Evolutionary conservation across 805 yeast species (phyloP).

Genomic region (Myxozyma udenii): DNA sequence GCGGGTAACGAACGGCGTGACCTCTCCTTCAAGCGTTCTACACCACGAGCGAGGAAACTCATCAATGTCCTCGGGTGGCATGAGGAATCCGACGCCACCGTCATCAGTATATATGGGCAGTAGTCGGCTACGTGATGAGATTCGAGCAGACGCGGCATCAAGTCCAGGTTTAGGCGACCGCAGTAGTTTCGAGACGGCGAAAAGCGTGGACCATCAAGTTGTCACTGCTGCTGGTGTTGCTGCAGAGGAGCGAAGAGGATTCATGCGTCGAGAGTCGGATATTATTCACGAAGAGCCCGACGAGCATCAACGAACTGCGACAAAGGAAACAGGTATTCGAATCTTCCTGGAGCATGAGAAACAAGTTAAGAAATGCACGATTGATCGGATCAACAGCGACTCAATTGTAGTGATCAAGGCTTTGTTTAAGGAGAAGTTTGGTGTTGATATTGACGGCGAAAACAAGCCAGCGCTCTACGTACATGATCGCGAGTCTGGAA

Average conservation of each 20-base stretch:
- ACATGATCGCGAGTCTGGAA: constrained; percentile 54
- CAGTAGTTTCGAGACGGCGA: too few relatives aligned
- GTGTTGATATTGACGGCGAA: not conserved
- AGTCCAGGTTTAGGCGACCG: too few relatives aligned
- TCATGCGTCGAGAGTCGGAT: not conserved
- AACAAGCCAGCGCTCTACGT: constrained; percentile 77
- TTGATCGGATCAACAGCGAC: not conserved
- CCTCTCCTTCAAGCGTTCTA: not conserved
- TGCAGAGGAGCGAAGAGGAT: not conserved
- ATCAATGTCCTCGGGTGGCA: not conserved
- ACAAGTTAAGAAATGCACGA: not conserved
- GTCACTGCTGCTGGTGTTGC: not conserved
- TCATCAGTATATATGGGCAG: not conserved
- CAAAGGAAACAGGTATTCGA: not conserved
- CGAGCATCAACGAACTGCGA: not conserved
- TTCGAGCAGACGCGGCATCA: not conserved
- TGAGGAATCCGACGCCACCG: too few relatives aligned
- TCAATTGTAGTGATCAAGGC: too few relatives aligned
- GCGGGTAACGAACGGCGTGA: constrained; percentile 44
- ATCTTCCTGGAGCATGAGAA: not conserved
- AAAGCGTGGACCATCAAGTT: not conserved
- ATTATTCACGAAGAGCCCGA: not conserved
- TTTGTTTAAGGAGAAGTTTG: not conserved
- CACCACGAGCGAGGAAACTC: not conserved
- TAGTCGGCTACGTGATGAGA: not conserved